Evolutionary conservation across 257 asterid genomes (phyloP).

Genomic region (Capsicum rhomboideum): DNA sequence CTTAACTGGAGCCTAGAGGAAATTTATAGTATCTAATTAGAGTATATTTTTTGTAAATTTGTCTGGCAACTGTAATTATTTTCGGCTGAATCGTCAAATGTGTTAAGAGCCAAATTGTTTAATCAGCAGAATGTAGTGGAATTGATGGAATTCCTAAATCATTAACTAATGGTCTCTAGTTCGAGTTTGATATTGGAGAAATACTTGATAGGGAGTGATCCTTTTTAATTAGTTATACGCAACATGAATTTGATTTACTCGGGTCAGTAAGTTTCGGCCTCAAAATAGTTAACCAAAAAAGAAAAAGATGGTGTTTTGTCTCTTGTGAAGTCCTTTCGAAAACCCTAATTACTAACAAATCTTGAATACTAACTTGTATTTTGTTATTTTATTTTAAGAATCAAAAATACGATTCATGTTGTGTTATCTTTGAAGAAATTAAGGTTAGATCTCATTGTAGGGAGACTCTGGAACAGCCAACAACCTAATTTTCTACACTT

Average conservation of each 20-base stretch:
- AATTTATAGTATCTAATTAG: too few species aligned
- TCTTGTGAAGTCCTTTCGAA: neutral
- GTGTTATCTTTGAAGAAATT: neutral
- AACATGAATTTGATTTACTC: neutral
- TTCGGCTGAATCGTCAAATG: too few species aligned
- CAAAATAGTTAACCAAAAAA: too few species aligned
- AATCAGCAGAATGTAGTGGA: too few species aligned
- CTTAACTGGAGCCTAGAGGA: too few species aligned
- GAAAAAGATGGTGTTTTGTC: neutral
- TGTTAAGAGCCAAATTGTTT: too few species aligned
- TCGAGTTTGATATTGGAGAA: neutral
- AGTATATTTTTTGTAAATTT: too few species aligned
- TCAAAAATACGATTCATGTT: neutral
- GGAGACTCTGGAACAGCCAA: neutral
- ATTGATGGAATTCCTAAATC: neutral
- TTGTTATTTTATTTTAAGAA: neutral
- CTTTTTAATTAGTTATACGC: neutral
- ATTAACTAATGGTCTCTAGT: neutral
- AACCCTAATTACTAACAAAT: neutral
- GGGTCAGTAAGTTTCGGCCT: neutral
- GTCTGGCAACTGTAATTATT: too few species aligned
- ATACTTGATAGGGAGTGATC: neutral
- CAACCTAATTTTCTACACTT: neutral
- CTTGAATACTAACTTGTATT: neutral
- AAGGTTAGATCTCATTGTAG: slow-evolving; percentile 1